These are phyloP conservation scores for Maudiozyma saulgeensis DNA, from an alignment of 805 yeast genomes.

Conservation along the genomic window DNA sequence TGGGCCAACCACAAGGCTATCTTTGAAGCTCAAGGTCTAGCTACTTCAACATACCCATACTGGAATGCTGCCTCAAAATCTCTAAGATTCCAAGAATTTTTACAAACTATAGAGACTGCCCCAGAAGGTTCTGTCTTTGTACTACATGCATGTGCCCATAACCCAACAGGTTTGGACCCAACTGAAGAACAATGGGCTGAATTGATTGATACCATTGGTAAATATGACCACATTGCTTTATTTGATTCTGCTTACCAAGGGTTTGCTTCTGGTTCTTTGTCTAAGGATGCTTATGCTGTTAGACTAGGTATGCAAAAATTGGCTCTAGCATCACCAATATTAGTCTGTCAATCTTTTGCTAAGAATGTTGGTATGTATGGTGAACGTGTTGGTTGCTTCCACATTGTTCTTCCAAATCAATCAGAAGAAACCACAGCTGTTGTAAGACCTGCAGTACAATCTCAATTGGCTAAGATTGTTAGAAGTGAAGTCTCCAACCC, in stretches of 20 bases:
- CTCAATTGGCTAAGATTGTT: slow-evolving; percentile 68
- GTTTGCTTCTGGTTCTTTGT: slow-evolving; percentile 82
- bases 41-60: slow-evolving; percentile 68
- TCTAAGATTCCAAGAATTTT: slow-evolving; percentile 61
- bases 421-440: slow-evolving; percentile 26
- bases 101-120: slow-evolving; percentile 54
- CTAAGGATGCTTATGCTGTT: slow-evolving; percentile 74
- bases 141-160: slow-evolving; percentile 94
- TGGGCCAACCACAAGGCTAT: slow-evolving; percentile 95
- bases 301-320: slow-evolving; percentile 43
- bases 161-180: slow-evolving; percentile 96
- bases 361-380: slow-evolving; percentile 96
- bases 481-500: slow-evolving; percentile 88
- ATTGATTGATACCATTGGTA: slow-evolving; percentile 53
- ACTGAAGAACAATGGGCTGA: slow-evolving; percentile 68
- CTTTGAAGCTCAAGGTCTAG: slow-evolving; percentile 60
- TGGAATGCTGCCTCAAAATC: slow-evolving; percentile 68
- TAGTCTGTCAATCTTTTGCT: slow-evolving; percentile 91
- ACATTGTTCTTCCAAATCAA: slow-evolving; percentile 47
- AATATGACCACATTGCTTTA: slow-evolving; percentile 61
- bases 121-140: slow-evolving; percentile 70
- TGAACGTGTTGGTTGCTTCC: slow-evolving; percentile 93
- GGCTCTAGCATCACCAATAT: slow-evolving; percentile 44
- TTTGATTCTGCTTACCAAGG: slow-evolving; percentile 98
- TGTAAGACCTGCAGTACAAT: slow-evolving; percentile 48